These are phyloP conservation scores for Vigna hirtella DNA, from an alignment of 306 rosid genomes.

Conservation along the genomic window DNA sequence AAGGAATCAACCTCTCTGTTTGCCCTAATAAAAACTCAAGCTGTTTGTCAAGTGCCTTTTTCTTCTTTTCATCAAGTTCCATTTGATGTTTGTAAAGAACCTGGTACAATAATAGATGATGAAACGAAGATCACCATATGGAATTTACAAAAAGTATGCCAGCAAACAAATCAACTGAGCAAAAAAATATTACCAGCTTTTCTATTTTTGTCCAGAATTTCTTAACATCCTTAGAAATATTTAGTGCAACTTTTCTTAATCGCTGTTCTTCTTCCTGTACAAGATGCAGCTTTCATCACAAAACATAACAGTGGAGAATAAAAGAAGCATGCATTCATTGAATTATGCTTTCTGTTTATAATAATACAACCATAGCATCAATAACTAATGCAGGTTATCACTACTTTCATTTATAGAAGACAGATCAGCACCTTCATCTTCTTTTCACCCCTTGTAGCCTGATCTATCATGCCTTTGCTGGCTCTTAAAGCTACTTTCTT, in stretches of 20 bases:
- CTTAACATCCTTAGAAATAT: constrained; percentile 96
- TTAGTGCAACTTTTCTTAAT: constrained; percentile 86
- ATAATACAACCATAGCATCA: constrained; percentile 24
- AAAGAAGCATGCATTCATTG: constrained; percentile 19
- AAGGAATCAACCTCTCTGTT: constrained; percentile 78
- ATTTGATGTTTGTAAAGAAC: constrained; percentile 97
- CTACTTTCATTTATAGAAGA: constrained; percentile 40
- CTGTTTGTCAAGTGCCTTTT: constrained; percentile 93
- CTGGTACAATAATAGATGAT: constrained; percentile 54
- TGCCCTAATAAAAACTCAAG: constrained; percentile 98
- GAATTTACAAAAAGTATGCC: constrained; percentile 15
- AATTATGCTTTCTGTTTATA: constrained; percentile 26
- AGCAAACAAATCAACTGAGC: constrained; percentile 20
- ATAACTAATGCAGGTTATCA: constrained; percentile 18
- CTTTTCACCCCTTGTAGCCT: constrained; percentile 97
- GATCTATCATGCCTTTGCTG: constrained; percentile 97
- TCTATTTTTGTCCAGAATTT: constrained; percentile 98
- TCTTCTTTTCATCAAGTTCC: constrained; percentile 96
- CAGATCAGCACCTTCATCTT: constrained; percentile 82
- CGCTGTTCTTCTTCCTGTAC: constrained; percentile 95
- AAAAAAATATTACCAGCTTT: constrained; percentile 76
- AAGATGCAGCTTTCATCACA: constrained; percentile 45
- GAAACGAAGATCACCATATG: constrained; percentile 27
- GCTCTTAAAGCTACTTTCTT: constrained; percentile 93
- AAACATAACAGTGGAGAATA: constrained; percentile 10